Base-by-base conservation (phyloP, 257 asterid species). In the Ballota nigra region DNA sequence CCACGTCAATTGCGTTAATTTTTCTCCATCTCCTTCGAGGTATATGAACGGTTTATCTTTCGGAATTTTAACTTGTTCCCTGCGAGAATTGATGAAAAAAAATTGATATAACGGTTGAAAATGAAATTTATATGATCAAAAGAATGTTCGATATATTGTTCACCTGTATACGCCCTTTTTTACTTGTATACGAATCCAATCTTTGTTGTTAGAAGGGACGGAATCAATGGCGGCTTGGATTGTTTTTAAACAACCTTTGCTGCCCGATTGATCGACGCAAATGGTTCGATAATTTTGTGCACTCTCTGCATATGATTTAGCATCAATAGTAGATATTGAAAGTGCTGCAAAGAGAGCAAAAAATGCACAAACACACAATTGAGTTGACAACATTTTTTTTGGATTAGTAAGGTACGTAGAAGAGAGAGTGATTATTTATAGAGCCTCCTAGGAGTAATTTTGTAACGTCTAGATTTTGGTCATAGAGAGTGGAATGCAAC, bases 1-100 rank as follows among this genome's bases (percentile, higher is more conserved):
- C 90, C 87, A 88, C 34, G 74, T 61, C 1, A 92, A 76, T 0
- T 3, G 20, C 0, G 92, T 88, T 41, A 33, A 83, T 41, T 75
- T 52, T 40, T 47, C 71, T 13, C 86, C 86, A 20, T 83, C 86
- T 29, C 98, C 97, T 83, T 75, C 85, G 2, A 92, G 83, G 75
- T 82, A 90, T 19, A 92, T 79, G 78, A 73, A 87, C 16, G 87
- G 92, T 80, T 87, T 92, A 6, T 84, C 71, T 0, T 1, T 0
- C 0, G 91, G 90, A 6, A 92, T 88, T 1, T 0, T 31, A 26
- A 92, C 77, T 67, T 84, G 85, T 78, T 92, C 96, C 75, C 97
- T 92, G 72, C 83, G 73, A 7, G 1, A 61, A 29, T 77, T 33
- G 38, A 33, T 33, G 38, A 6, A 33, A 33, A 33, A 33, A 33